Evolutionary conservation across 768 basidiomycete species (phyloP), one percentile per base, ranked within the genome.

Genomic region (Leccinum rimulosum): DNA sequence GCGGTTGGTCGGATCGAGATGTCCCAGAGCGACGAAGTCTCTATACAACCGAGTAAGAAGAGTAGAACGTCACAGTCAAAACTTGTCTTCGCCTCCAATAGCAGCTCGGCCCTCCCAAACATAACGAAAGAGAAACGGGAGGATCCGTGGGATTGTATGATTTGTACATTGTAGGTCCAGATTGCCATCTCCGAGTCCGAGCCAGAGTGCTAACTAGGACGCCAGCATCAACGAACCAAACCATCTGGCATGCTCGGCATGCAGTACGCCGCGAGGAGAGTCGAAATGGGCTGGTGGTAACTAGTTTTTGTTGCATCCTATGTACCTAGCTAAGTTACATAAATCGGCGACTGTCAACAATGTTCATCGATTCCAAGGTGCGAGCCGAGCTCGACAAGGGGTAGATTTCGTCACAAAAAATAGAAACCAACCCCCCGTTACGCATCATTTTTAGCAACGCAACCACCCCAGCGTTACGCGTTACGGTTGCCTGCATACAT

Each of bases 201-300:
- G 28, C 52, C 35, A 12, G n/a, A 22, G 43, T 8, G 33, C 50
- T 17, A n/a, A 62, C 50, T 50, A 66, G 60, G 40, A 47, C 4
- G 3, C n/a, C 59, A 88, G 86, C 48, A 63, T 76, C 54, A 89
- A 89, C 61, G 67, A 82, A 35, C 68, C 75, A 10, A 70, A 66
- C 17, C 82, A 86, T 68, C 77, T 87, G 9, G 82, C 82, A 9
- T 90, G 88, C 66, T 79, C 83, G 40, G 86, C 78, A 1, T 90
- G 88, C 67, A 75, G 75, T 3, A 85, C 83, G 10, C 78, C 80
- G 53, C 75, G 78, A 55, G 82, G 83, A 28, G 78, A 81, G 31
- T 63, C 65, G 28, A 51, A 36, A 31, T 72, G 68, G 70, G 52
- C 47, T 2, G 54, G 31, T 36, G 50, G 47, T 12, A 27, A 17